A percentile compares a stretch with the other conserved stretches of the same genome.
These are phyloP conservation scores for Argentina anserina DNA, from an alignment of 306 rosid species.

Conservation along the genomic window DNA sequence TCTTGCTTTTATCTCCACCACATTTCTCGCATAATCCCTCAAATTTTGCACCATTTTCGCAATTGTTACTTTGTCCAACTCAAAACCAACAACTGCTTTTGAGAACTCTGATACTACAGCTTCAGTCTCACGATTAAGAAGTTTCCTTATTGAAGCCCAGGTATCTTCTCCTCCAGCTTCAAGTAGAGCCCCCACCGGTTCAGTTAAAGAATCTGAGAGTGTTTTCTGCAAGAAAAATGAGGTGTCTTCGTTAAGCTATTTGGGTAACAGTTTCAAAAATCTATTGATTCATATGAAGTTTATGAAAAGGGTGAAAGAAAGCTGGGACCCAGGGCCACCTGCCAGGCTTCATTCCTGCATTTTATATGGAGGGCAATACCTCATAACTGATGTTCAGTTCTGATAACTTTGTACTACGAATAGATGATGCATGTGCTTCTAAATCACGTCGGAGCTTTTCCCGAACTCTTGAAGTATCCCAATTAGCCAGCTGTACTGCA, in stretches of 20 bases:
- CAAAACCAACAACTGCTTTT: slow-evolving; percentile 56
- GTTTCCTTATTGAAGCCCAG: slow-evolving; percentile 71
- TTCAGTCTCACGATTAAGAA: slow-evolving; percentile 65
- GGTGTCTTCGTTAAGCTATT: background rate
- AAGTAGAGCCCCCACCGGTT: slow-evolving; percentile 68
- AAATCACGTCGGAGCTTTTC: slow-evolving; percentile 76
- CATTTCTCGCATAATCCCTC: slow-evolving; percentile 56
- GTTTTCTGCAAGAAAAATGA: slow-evolving; percentile 44
- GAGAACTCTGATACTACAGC: slow-evolving; percentile 45
- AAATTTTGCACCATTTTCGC: slow-evolving; percentile 47
- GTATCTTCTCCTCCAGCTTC: slow-evolving; percentile 67
- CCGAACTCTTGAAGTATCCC: slow-evolving; percentile 62
- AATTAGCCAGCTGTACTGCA: slow-evolving; percentile 50
- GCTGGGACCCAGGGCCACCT: background rate
- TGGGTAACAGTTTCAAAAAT: background rate
- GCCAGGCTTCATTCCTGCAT: background rate
- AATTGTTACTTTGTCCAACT: slow-evolving; percentile 56
- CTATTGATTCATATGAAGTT: background rate
- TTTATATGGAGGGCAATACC: slow-evolving; percentile 36
- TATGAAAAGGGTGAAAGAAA: background rate
- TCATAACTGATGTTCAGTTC: slow-evolving; percentile 45
- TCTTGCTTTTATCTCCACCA: slow-evolving; percentile 75
- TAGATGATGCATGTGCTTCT: slow-evolving; percentile 53
- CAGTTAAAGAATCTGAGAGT: slow-evolving; percentile 51
- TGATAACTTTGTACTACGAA: slow-evolving; percentile 49